These are phyloP conservation scores for Pythium periplocum DNA, from an alignment of 352 stramenopile species.

Conservation along the genomic window DNA sequence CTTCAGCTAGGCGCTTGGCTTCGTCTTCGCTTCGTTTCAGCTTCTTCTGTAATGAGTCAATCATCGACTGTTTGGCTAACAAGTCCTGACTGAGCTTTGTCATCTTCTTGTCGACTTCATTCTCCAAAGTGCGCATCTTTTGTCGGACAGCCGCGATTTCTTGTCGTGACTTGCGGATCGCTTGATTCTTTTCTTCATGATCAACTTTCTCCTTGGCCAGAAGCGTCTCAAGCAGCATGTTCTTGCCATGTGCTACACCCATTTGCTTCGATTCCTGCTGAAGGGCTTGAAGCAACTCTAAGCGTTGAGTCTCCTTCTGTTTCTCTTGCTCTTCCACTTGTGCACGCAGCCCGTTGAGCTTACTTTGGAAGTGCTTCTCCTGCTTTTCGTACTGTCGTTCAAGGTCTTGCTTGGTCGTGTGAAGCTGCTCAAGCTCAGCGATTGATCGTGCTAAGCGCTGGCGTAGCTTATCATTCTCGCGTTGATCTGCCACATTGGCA, in stretches of 20 bases:
- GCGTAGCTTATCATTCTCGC: conserved; percentile 34
- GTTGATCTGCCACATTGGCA: conserved; percentile 16
- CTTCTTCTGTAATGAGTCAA: conserved; percentile 47
- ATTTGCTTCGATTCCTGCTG: conserved; percentile 63
- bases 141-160: conserved; percentile 51
- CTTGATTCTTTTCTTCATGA: conserved; percentile 48
- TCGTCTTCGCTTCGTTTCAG: conserved; percentile 54
- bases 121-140: conserved; percentile 48
- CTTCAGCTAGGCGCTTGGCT: conserved; percentile 31
- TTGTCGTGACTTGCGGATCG: conserved; percentile 47
- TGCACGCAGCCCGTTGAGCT: conserved; percentile 43
- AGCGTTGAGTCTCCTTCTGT: conserved; percentile 38
- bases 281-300: conserved; percentile 47
- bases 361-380: conserved; percentile 42
- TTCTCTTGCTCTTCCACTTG: conserved; percentile 42
- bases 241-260: conserved; percentile 57
- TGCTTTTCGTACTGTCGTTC: conserved; percentile 39
- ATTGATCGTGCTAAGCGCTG: conserved; percentile 45
- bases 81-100: conserved; percentile 45
- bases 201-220: conserved; percentile 52
- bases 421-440: conserved; percentile 38
- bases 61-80: conserved; percentile 52
- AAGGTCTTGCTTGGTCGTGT: conserved; percentile 35
- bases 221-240: conserved; percentile 49
- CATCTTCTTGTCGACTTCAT: conserved; percentile 57